phyloP scores from a whole-genome alignment of 164 flowering plant species.

The Umbellularia californica region DNA sequence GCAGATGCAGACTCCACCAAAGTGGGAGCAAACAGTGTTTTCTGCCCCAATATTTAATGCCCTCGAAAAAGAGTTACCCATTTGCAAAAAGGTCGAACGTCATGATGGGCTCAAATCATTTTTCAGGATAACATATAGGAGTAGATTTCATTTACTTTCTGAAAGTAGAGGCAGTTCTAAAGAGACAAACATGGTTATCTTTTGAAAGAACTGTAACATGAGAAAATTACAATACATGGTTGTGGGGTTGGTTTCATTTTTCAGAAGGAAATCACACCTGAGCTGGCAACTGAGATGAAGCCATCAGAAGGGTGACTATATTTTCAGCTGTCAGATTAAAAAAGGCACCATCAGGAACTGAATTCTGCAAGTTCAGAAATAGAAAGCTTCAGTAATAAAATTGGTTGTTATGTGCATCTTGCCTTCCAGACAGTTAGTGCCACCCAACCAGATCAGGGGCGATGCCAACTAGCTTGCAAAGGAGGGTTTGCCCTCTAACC shows the following conservation, averaged over 20 bases:
- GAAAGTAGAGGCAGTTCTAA: neutral
- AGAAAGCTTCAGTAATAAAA: too few species aligned
- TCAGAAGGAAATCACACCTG: slow-evolving; percentile 40
- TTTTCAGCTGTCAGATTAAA: slow-evolving; percentile 62
- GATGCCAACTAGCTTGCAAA: slow-evolving; percentile 61
- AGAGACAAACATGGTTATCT: neutral
- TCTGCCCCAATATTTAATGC: too few species aligned
- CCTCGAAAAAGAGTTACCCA: too few species aligned
- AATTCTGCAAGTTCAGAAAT: too few species aligned
- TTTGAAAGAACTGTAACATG: neutral
- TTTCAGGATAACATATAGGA: too few species aligned
- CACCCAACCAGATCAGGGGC: slow-evolving; percentile 83
- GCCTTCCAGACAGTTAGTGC: slow-evolving; percentile 96
- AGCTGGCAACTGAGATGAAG: slow-evolving; percentile 88
- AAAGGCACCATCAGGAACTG: neutral
- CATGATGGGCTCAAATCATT: too few species aligned
- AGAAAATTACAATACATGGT: neutral
- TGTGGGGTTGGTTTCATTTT: neutral
- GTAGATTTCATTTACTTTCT: neutral
- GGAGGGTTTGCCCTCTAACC: slow-evolving; percentile 76
- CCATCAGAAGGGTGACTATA: slow-evolving; percentile 94
- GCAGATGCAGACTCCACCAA: too few species aligned
- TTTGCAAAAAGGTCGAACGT: too few species aligned
- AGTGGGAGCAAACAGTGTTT: too few species aligned
- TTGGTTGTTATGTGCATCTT: slow-evolving; percentile 8